Base-by-base conservation (phyloP, 805 yeast genomes). In the Wickerhamomyces subpelliculosus region DNA sequence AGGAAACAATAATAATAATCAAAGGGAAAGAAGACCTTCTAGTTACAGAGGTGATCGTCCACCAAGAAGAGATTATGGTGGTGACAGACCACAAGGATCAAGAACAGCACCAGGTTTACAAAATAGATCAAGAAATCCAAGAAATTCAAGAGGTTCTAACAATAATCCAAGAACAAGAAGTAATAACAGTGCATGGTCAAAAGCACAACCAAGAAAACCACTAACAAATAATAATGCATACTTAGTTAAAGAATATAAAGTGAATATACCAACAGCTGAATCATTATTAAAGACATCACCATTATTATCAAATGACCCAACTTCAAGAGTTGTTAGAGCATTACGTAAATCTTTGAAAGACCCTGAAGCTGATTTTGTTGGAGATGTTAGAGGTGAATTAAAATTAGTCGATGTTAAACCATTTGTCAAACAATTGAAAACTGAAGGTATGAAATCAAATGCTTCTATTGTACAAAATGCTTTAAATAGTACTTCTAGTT, bases 391-490 rank as follows among this genome's bases (percentile, higher is more conserved):
- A 5, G 57, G 55, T 31, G 43, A 45, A 29, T 33, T 44, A 32
- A 24, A 11, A 4, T 7, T 18, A 25, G 8, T 16, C 13, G 23
- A 24, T 9, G 8, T 26, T 17, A 12, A 10, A 9, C n/a, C 7
- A 7, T 18, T 13, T 26, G 9, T 5, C 7, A 6, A 28, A n/a
- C 32, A 48, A 24, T 26, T 49, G 44, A 46, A 48, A 28, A 38
- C 48, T 8, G 35, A 40, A 8, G 48, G 45, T 14, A 34, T 52
- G 35, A 45, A 42, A 35, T 27, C 38, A 23, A 57, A 56, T 34
- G 57, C 57, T 8, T 42, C 38, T 6, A 44, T 55, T 28, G 61
- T 51, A 4, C 39, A 48, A 16, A 52, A 49, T 24, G 39, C 51
- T 2, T 36, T 58, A 41, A 54, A 57, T 42, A 48, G 42, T 24